phyloP scores from a whole-genome alignment of 2,329 filamentous ascomycete species.

The Davidsoniella virescens region DNA sequence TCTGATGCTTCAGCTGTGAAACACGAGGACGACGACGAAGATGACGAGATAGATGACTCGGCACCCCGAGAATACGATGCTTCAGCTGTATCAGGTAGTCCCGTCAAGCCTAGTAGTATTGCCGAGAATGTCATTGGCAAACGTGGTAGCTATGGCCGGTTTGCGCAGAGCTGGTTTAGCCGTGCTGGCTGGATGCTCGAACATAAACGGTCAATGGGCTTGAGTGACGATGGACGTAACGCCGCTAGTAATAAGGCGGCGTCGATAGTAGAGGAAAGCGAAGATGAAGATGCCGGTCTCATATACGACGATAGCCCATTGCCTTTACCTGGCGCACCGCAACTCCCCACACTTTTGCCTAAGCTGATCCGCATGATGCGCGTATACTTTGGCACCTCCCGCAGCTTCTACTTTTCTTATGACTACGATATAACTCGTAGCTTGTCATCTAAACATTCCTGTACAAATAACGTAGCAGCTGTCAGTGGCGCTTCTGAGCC shows the following conservation, averaged over 20 bases:
- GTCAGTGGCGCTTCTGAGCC: slow-evolving; percentile 25
- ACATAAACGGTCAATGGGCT: slow-evolving; percentile 50
- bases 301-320: slow-evolving; percentile 6
- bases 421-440: slow-evolving; percentile 78
- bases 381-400: slow-evolving; percentile 64
- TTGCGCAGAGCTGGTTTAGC: slow-evolving; percentile 85
- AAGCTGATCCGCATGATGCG: slow-evolving; percentile 73
- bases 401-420: slow-evolving; percentile 90
- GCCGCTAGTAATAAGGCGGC: slow-evolving; percentile 23
- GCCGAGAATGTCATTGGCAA: slow-evolving; percentile 77
- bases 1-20: slow-evolving; percentile 22
- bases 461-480: slow-evolving; percentile 21
- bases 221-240: slow-evolving; percentile 30
- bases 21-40: neutral
- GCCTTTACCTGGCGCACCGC: slow-evolving; percentile 2
- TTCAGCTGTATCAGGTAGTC: slow-evolving; percentile 16
- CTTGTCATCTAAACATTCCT: slow-evolving; percentile 26
- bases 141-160: slow-evolving; percentile 71
- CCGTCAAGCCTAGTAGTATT: slow-evolving; percentile 41
- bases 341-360: slow-evolving; percentile 45
- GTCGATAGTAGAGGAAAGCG: slow-evolving; percentile 13
- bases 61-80: slow-evolving; percentile 21
- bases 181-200: slow-evolving; percentile 64
- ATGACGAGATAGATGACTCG: slow-evolving; percentile 30
- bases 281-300: slow-evolving; percentile 11